Conservation (phyloP, 306 rosid genomes). For the Trifolium subterraneum region DNA sequence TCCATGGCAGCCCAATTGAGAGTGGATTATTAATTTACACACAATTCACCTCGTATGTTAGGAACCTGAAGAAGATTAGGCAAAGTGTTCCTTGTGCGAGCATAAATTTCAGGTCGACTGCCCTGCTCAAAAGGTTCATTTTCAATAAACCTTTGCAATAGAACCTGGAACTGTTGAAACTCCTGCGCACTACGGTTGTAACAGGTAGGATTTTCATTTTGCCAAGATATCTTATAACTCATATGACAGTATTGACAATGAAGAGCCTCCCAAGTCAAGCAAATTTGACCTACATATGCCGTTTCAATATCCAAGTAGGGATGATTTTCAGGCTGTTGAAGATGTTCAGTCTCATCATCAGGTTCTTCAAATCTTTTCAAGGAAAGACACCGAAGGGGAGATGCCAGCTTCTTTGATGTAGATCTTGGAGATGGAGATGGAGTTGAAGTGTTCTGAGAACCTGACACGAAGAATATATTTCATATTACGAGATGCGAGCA, state of each 20-base stretch:
- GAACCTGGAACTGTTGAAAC: conserved; percentile 94
- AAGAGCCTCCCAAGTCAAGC: conserved; percentile 98
- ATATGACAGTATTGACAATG: conserved; percentile 91
- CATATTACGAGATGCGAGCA: conserved; percentile 7
- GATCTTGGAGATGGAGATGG: conserved; percentile 85
- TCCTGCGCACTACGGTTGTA: conserved; percentile 83
- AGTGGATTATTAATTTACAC: neutral
- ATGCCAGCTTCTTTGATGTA: conserved; percentile 78
- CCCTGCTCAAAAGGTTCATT: conserved; percentile 95
- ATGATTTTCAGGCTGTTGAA: conserved; percentile 63
- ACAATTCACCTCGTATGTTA: conserved; percentile 66
- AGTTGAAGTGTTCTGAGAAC: conserved; percentile 56
- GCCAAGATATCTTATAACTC: conserved; percentile 77
- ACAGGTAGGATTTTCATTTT: conserved; percentile 71
- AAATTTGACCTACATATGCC: conserved; percentile 88
- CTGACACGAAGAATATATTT: conserved; percentile 45
- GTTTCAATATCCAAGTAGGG: conserved; percentile 78
- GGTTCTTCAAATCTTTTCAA: conserved; percentile 81
- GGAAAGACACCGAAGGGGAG: conserved; percentile 93
- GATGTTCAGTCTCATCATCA: conserved; percentile 78
- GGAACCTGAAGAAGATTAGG: conserved; percentile 91
- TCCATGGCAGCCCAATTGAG: conserved; percentile 11
- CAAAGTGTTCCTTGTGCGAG: conserved; percentile 65
- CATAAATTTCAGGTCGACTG: conserved; percentile 70
- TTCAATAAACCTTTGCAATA: conserved; percentile 89